Evolutionary conservation across 768 basidiomycete genomes (phyloP), one percentile per base, ranked within the genome.

Genomic region (Ephemerocybe angulata): DNA sequence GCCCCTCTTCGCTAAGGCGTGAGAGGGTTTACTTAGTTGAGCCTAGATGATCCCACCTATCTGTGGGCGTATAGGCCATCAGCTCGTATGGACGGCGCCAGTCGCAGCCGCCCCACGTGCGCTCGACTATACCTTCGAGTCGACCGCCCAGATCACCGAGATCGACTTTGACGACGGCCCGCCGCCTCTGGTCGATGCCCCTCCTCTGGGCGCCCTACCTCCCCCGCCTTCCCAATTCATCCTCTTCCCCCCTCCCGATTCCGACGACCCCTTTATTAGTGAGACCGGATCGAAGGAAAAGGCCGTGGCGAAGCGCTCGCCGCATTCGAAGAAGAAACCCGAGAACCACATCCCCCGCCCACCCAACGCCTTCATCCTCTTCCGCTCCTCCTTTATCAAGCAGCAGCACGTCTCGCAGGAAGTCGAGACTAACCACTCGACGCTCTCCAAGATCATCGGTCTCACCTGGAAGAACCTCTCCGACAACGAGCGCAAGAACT

Each of bases 361-460:
- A 1, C 87, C 89, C 2, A 91, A 92, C 63, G 90, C 89, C 24
- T 92, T 92, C 72, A 92, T 91, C 65, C 80, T 92, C 63, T 92
- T 91, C 76, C 85, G 89, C 58, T 88, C 87, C 0, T 85, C 86
- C 0, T 90, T 90, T 70, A 88, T 90, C 68, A 88, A 87, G 72
- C 79, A 75, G 61, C 85, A 88, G 62, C 86, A 87, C 61, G 87
- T 91, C 59, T 84, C 87, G 8, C 81, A 85, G 7, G 83, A 80
- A 54, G 84, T 90, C 56, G 89, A 91, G 74, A 87, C 87, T 28
- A 90, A 87, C 66, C 89, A 90, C 71, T 86, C 85, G 61, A 90
- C 89, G 3, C 74, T 91, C 17, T 90, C 88, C 13, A 90, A 89
- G 80, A 91, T 90, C 64, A 88, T 90, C 56, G 89, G 89, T 22